Evolutionary conservation across 495 filamentous ascomycete genomes (phyloP).

Genomic region (Usnea hakonensis): DNA sequence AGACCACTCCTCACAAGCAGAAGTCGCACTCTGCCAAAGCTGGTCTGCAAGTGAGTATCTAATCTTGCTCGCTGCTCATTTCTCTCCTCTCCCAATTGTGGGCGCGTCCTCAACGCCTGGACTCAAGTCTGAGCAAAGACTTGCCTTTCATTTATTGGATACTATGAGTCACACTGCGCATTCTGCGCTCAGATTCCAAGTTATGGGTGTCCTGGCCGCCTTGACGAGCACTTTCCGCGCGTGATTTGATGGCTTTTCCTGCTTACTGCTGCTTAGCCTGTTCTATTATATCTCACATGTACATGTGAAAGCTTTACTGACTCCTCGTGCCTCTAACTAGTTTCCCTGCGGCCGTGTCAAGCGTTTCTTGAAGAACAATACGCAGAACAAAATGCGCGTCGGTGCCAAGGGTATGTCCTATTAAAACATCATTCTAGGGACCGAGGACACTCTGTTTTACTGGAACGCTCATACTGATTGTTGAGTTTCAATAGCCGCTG

Average conservation of each 20-base stretch:
- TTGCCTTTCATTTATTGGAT: neutral
- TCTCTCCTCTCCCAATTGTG: conserved; percentile 5
- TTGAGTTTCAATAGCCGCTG: conserved; percentile 52
- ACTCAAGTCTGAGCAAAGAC: neutral
- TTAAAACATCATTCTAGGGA: neutral
- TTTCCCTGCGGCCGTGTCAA: conserved; percentile 99
- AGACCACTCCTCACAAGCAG: conserved; percentile 74
- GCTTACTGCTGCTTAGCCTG: neutral
- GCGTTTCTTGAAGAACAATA: conserved; percentile 98
- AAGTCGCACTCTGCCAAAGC: conserved; percentile 98
- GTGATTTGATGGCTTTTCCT: no score
- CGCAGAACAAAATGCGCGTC: conserved; percentile 99
- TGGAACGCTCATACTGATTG: neutral
- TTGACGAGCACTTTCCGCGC: neutral
- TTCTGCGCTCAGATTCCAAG: neutral
- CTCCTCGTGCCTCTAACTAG: conserved; percentile 39
- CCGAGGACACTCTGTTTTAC: neutral
- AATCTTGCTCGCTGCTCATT: conserved; percentile 3
- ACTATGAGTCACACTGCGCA: neutral
- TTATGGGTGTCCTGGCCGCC: neutral
- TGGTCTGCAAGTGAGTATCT: conserved; percentile 84
- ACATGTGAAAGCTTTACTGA: conserved; percentile 26
- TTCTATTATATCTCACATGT: no score
- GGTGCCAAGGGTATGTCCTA: conserved; percentile 69
- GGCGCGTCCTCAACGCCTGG: conserved; percentile 5